Evolutionary conservation across 1,139 yeast genomes (phyloP), one percentile per base, ranked within the genome.

Genomic region (Taphrina sp.): DNA sequence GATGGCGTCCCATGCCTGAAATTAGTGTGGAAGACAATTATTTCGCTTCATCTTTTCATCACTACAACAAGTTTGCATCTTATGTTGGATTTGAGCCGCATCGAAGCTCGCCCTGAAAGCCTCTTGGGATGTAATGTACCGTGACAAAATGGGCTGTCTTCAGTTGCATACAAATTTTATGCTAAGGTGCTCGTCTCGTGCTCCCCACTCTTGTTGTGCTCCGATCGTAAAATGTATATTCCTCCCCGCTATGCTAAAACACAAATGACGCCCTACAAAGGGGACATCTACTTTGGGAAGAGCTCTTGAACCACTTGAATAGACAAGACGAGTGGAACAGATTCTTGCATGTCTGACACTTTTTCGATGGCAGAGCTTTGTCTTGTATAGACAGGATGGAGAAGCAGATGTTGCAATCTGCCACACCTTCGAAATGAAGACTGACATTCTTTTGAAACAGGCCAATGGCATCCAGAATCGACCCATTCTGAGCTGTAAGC

Each of bases 291-390:
- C 88, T 84, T 57, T 86, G 79, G 43, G 94, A 94, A 16, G 95
- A 87, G 64, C 95, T 88, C 74, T 88, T 87, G 72, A 92, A 92
- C 99, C 99, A 92, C 69, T 90, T 86, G 75, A 88, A 90, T 57
- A 92, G 75, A 75, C 99, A 92, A 8, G 94, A 95, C n/a, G 96
- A 84, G 69, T 92, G 99, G 75, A 90, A 92, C 69, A 85, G 87
- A 73, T 94, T 90, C 65, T 81, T 81, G 75, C 99, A 92, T 0
- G 96, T 89, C 12, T 84, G 76, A 71, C 99, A 92, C 3, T 78
- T 78, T 71, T 89, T 90, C 34, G 88, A 81, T 3, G 99, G 98
- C 60, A 92, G 76, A 2, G 96, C 84, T 65, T 86, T 85, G 66
- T 90, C 96, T 63, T 86, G 92, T 66, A 95, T 61, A 89, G 74